Percentiles rank a stretch among this genome's conserved stretches.
Conservation (phyloP, 2,329 filamentous ascomycete species). For the Pseudogymnoascus sp. region DNA sequence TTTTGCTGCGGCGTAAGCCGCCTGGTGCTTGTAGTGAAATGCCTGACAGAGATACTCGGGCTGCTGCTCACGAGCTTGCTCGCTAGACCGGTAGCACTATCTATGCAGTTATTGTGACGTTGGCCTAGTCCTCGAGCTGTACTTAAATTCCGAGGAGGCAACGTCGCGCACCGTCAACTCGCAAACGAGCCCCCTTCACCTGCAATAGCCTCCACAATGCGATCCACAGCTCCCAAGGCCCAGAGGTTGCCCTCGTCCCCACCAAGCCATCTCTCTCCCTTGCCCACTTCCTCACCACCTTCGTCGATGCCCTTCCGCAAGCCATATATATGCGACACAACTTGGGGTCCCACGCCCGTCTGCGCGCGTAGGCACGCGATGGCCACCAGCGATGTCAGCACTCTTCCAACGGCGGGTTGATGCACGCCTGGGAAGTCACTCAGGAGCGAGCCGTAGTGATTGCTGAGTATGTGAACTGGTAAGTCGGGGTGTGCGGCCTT, state of each 20-base stretch:
- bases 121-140: background rate
- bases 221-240: slow-evolving; percentile 55
- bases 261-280: slow-evolving; percentile 53
- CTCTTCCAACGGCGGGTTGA: slow-evolving; percentile 52
- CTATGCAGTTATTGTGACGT: background rate
- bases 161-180: background rate
- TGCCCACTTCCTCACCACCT: slow-evolving; percentile 45
- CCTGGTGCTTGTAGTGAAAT: background rate
- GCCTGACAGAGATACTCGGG: background rate
- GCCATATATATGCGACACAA: slow-evolving; percentile 74
- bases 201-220: slow-evolving; percentile 46
- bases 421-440: slow-evolving; percentile 46
- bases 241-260: slow-evolving; percentile 58
- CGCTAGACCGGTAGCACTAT: background rate
- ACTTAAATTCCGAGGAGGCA: background rate
- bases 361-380: slow-evolving; percentile 70
- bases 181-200: slow-evolving; percentile 43
- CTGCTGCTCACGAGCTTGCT: background rate
- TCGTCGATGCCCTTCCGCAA: slow-evolving; percentile 69
- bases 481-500: slow-evolving; percentile 72
- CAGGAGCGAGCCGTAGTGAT: slow-evolving; percentile 67
- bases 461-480: slow-evolving; percentile 69
- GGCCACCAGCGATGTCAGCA: slow-evolving; percentile 66
- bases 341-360: slow-evolving; percentile 76
- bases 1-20: background rate